Evolutionary conservation across 1,284 basidiomycete genomes (phyloP), one percentile per base, ranked within the genome.

Genomic region (Naganishia liquefaciens): DNA sequence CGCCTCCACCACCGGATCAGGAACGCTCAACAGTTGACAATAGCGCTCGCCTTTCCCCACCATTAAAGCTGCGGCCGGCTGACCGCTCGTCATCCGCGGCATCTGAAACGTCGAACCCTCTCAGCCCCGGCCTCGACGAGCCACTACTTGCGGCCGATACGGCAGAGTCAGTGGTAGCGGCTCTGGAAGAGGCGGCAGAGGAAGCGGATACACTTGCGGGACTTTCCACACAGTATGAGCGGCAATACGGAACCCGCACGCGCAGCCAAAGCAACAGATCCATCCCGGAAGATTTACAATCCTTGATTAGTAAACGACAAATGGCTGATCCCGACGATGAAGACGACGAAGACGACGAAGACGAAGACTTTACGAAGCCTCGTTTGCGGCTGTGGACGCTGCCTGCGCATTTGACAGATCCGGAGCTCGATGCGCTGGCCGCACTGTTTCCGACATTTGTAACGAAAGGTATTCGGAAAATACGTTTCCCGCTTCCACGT

Each of bases 341-440:
- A 2, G 54, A 67, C 25, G 68, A 68, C 19, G 69, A 70, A 30
- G 73, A 75, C 37, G 69, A 72, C 28, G 63, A 68, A 23, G 76
- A 75, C 50, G 70, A 72, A 2, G 75, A 76, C 44, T 69, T 77
- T 23, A 73, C 75, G 57, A 51, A 66, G 27, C 72, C 75, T 2
- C 70, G 76, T 5, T 73, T 75, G 60, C 66, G 76, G 49, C 54
- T 78, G 19, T 78, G 77, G 77, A 68, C 66, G 0, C 75, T 77
- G 60, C 77, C 77, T 2, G 58, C 64, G 2, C 74, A 77, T 64
- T 71, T 78, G 33, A 65, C 51, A n/a, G 73, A 78, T 64, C 63
- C 73, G 47, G 76, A 78, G 61, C 68, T 70, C n/a, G 74, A 74
- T 40, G 25, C 46, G 2, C 65, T 78, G 50, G 51, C 73, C 25